Conservation (phyloP, 2,329 filamentous ascomycete species). For the Cytospora piceicola region DNA sequence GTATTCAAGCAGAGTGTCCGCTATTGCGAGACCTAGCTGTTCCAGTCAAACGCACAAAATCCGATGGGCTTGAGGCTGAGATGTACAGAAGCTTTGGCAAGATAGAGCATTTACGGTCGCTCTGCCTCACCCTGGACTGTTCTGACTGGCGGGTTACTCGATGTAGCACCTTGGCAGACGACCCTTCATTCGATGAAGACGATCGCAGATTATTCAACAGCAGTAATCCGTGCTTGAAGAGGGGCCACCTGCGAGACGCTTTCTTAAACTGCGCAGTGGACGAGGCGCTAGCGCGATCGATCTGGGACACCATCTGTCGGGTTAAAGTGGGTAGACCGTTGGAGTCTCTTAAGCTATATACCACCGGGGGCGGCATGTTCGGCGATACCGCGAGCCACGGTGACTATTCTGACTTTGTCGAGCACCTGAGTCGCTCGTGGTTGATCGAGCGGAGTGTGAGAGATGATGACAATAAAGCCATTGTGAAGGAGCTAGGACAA, state of each 20-base stretch:
- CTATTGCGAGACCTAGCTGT: not conserved
- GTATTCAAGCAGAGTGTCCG: slow-evolving; percentile 10
- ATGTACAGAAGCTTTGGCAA: slow-evolving; percentile 10
- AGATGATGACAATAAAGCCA: not conserved
- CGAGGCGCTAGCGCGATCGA: slow-evolving; percentile 18
- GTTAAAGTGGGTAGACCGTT: slow-evolving; percentile 1
- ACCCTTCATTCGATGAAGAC: slow-evolving; percentile 7
- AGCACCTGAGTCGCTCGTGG: slow-evolving; percentile 21
- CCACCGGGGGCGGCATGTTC: slow-evolving; percentile 1
- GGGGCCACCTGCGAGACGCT: slow-evolving; percentile 3
- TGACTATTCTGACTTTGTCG: not conserved
- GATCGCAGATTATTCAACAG: not conserved
- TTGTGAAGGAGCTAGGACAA: slow-evolving; percentile 12
- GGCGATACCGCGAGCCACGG: not conserved
- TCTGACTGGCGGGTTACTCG: slow-evolving; percentile 9
- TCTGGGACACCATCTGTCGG: slow-evolving; percentile 13
- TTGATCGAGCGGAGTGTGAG: slow-evolving; percentile 13
- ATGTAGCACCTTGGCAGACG: not conserved
- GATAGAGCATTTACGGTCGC: slow-evolving; percentile 8
- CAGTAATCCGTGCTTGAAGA: not conserved
- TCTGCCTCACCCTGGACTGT: slow-evolving; percentile 18
- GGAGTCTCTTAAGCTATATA: slow-evolving; percentile 18
- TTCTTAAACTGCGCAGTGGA: slow-evolving; percentile 20
- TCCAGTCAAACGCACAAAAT: slow-evolving; percentile 9
- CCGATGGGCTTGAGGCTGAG: not conserved